Base-by-base conservation (phyloP, 2,329 filamentous ascomycete genomes). In the Pseudonectria foliicola region DNA sequence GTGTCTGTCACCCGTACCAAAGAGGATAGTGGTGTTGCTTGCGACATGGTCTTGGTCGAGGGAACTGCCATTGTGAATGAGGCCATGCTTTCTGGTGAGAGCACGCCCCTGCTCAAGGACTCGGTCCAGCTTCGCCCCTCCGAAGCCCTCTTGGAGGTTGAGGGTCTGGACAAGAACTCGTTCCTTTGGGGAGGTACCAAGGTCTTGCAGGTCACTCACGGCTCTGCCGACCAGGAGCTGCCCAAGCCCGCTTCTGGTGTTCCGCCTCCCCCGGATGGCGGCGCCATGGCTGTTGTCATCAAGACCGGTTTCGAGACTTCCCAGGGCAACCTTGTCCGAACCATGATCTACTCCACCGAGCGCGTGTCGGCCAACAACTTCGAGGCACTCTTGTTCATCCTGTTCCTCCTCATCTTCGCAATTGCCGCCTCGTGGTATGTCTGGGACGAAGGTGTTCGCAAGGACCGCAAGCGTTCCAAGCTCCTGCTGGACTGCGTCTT, bases 261-360 rank as follows among this genome's bases (percentile, higher is more conserved):
- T 10, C 79, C 82, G 12, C 55, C 77, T n/a, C 82, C 92, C 25
- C 92, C 93, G 0, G 92, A 98, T 61, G 86, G 92, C 52, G 92
- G 92, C 34, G 92, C 89, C 25, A 77, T 96, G 70, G 92, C 89
- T 42, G 77, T 98, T 44, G 87, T 98, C 29, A 82, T 89, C 55
- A 96, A 95, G 75, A 98, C 92, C 35, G 92, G 92, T 10, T 98
- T 98, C 54, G 93, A 98, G 66, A 98, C 92, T 10, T 96, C 90
- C 37, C 93, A 98, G 64, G 92, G 92, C 44, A 95, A 88, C 62
- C 76, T 98, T 40, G 92, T 98, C 41, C 85, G 92, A 43, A 98
- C 92, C 49, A 98, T 98, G 92, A 98, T 98, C 55, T 98, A 95
- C 68, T 95, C 93, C 2, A 98, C 92, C 2, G 92, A 98, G 63